Percentiles rank a stretch among this genome's conserved stretches.
These are phyloP conservation scores for Auriscalpium microsporum DNA, from an alignment of 768 basidiomycete species.

Conservation along the genomic window DNA sequence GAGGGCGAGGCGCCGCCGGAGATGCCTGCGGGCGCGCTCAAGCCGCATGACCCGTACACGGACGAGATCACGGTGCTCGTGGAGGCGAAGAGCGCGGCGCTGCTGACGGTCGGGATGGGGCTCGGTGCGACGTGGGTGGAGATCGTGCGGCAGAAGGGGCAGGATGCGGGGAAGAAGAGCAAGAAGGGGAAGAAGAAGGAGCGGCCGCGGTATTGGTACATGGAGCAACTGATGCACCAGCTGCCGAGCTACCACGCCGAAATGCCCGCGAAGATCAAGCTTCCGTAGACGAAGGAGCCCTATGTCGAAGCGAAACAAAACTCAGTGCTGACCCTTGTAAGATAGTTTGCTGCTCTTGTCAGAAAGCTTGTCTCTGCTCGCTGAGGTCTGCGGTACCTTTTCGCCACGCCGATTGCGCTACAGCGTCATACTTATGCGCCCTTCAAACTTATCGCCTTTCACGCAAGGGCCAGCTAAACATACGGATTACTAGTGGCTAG, in stretches of 20 bases:
- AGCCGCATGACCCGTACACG: slow-evolving; percentile 40
- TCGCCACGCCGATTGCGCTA: too few relatives aligned
- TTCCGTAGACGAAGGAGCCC: too few relatives aligned
- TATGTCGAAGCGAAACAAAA: too few relatives aligned
- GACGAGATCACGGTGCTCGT: slow-evolving; percentile 57
- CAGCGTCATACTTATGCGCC: too few relatives aligned
- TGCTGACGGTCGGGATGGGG: slow-evolving; percentile 46
- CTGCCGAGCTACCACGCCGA: slow-evolving; percentile 46
- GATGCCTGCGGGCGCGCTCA: slow-evolving; percentile 6
- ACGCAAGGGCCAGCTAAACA: too few relatives aligned
- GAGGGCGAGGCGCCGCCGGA: slow-evolving; percentile 9
- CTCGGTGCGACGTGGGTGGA: slow-evolving; percentile 64
- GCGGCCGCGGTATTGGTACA: slow-evolving; percentile 44
- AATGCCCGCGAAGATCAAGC: slow-evolving; percentile 1
- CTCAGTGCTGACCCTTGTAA: too few relatives aligned
- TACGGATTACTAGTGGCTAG: too few relatives aligned
- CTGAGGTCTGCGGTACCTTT: too few relatives aligned
- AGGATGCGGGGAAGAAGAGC: slow-evolving; percentile 2
- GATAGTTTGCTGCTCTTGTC: too few relatives aligned
- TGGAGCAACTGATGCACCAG: slow-evolving; percentile 44
- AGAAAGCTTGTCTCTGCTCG: too few relatives aligned
- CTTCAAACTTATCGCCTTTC: too few relatives aligned
- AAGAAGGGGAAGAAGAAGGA: slow-evolving; percentile 20
- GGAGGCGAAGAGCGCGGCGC: slow-evolving; percentile 27
- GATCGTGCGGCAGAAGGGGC: slow-evolving; percentile 35